A percentile compares a stretch with the other conserved stretches of the same genome.
Conservation (phyloP, 306 rosid species). For the Ormosia emarginata region DNA sequence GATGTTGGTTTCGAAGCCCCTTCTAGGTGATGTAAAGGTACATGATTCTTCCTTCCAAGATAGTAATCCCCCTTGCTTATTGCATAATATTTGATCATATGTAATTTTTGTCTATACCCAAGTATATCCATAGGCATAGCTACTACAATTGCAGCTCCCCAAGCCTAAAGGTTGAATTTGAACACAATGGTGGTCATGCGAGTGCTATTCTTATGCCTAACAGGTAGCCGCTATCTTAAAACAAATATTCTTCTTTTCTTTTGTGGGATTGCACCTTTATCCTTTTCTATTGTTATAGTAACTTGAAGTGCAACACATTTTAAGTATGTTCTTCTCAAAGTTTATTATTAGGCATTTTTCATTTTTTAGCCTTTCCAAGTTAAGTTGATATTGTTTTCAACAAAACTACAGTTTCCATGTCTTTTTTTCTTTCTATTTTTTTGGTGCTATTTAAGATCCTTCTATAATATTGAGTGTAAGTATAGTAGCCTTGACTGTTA, state of each 20-base stretch:
- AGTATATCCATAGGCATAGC: constrained; percentile 80
- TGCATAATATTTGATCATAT: neutral
- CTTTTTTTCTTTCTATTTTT: neutral
- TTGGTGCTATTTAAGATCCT: neutral
- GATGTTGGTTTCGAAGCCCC: too few species aligned
- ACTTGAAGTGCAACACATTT: neutral
- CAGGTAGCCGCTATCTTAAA: constrained; percentile 46
- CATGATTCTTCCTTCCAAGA: too few species aligned
- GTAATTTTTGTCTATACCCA: constrained; percentile 25
- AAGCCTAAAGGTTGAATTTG: constrained; percentile 79
- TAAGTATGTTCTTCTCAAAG: neutral
- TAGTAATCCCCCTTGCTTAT: too few species aligned
- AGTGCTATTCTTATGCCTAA: constrained; percentile 91
- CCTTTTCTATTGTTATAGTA: neutral
- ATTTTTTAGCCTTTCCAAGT: neutral
- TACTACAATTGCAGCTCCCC: constrained; percentile 93
- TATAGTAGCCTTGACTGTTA: constrained; percentile 56
- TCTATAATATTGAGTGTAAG: neutral
- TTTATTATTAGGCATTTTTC: neutral
- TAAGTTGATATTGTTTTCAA: neutral
- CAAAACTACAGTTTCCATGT: neutral
- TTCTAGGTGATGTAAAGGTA: too few species aligned
- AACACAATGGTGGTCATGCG: constrained; percentile 93
- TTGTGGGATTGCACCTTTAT: neutral
- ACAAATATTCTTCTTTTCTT: neutral